Evolutionary conservation across 257 asterid genomes (phyloP), one percentile per base, ranked within the genome.

Genomic region (Galeopsis tetrahit): DNA sequence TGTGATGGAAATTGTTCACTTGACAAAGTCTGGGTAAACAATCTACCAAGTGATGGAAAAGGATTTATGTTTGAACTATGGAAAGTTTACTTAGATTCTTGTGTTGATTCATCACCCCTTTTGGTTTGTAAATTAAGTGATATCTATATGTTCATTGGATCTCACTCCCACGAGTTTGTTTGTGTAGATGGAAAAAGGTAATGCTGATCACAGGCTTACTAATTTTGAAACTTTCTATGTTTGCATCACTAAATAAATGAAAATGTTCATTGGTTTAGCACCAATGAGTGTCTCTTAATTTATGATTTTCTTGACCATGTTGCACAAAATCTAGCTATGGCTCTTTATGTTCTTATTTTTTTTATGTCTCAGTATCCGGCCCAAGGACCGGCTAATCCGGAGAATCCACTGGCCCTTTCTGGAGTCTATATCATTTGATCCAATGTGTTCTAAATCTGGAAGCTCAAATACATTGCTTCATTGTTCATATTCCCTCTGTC

Each of bases 81-180:
- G 98, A 88, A 88, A 86, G 83, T 88, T 56, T 72, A 82, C 80
- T 73, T 85, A 90, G 87, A 81, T 56, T 89, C 98, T 77, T 94
- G 98, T 81, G 93, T 94, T 73, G 98, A 94, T 79, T 97, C 98
- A 65, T 94, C 98, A 58, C 97, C 98, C 63, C 90, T 94, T 61
- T 69, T 91, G 79, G 87, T 94, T 81, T 78, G 79, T 39, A 87
- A 75, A 63, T 96, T 80, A 83, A 82, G 80, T 62, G 74, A 82
- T 66, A 61, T 79, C 33, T 86, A 66, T 76, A 43, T 94, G 61
- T 88, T 94, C 87, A 82, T 89, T 65, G 98, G 98, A 76, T 87
- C 97, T 75, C 98, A 94, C 82, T 86, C 97, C 3, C 85, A 86
- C 81, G 91, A 81, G 77, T 91, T 94, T 81, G 81, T 84, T 69